These are phyloP conservation scores for Stagonosporopsis cucurbitacearum DNA, from an alignment of 2,329 filamentous ascomycete genomes.

Conservation along the genomic window DNA sequence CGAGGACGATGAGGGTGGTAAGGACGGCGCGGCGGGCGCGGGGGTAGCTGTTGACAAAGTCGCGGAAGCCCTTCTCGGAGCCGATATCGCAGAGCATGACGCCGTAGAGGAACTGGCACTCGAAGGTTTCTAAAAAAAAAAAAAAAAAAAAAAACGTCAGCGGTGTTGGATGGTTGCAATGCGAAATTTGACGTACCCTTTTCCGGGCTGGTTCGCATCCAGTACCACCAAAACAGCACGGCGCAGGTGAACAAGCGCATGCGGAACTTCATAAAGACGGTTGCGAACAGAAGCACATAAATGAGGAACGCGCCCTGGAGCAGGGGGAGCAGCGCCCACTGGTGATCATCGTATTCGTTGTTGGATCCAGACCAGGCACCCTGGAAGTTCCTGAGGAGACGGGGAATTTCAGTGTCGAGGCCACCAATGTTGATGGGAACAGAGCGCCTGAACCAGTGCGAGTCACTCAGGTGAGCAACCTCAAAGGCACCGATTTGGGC, in stretches of 20 bases:
- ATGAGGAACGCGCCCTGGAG: constrained; percentile 59
- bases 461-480: constrained; percentile 56
- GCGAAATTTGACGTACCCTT: constrained; percentile 49
- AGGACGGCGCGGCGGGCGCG: constrained; percentile 50
- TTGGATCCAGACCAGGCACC: constrained; percentile 59
- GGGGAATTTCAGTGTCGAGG: constrained; percentile 54
- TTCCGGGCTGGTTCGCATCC: constrained; percentile 54
- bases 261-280: constrained; percentile 56
- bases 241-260: constrained; percentile 56
- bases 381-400: constrained; percentile 56
- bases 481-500: constrained; percentile 59
- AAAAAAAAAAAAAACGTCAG: no score
- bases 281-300: constrained; percentile 57
- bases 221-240: constrained; percentile 58
- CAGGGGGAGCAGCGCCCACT: constrained; percentile 61
- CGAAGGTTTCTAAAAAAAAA: constrained; percentile 62
- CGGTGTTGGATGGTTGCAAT: not conserved
- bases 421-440: constrained; percentile 54
- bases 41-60: constrained; percentile 50
- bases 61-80: constrained; percentile 55
- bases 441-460: constrained; percentile 60
- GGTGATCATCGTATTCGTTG: constrained; percentile 62
- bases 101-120: constrained; percentile 59
- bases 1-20: constrained; percentile 50
- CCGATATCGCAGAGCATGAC: constrained; percentile 61